Base-by-base conservation (phyloP, 148 eudicot species). In the Vaccinium darrowii region DNA sequence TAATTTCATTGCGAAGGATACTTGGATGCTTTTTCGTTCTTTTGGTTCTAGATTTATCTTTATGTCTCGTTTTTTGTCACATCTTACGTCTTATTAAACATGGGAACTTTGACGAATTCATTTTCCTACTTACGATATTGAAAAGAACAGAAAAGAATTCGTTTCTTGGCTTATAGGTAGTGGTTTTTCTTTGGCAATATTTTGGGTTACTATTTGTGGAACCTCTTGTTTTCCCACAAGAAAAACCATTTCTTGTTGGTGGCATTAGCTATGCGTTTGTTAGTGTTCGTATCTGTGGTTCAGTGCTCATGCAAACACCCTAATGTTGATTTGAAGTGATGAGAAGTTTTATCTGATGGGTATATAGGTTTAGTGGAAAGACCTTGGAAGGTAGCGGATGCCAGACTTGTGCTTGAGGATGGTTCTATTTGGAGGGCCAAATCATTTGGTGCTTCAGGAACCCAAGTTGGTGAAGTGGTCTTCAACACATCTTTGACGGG, bases 391-490 rank as follows among this genome's bases (percentile, higher is more conserved):
- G 90, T 94, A 84, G 93, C 98, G 11, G 98, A 97, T 91, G 98
- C 98, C 49, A 88, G 98, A 85, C 94, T 97, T 87, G 98, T 94
- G 84, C 98, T 95, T 60, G 98, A 95, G 85, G 99, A 97, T 89
- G 99, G 99, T 77, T 95, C 98, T 74, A 88, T 95, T 75, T 97
- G 99, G 99, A 91, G 79, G 72, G 99, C 99, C 8, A 97, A 95
- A 84, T 95, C 99, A 57, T 97, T 97, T 90, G 99, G 99, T 86
- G 98, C 99, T 81, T 84, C 95, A 15, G 99, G 98, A 74, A 97
- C 99, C 83, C 98, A 95, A 97, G 96, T 97, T 90, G 99, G 99
- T 85, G 99, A 97, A 92, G 98, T 97, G 83, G 99, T 95, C 78
- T 97, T 97, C 88, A 97, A 97, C 83, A 97, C 99, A 47, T 97